These are phyloP conservation scores for Auriscalpium vulgare DNA, from an alignment of 768 basidiomycete species.

Conservation along the genomic window DNA sequence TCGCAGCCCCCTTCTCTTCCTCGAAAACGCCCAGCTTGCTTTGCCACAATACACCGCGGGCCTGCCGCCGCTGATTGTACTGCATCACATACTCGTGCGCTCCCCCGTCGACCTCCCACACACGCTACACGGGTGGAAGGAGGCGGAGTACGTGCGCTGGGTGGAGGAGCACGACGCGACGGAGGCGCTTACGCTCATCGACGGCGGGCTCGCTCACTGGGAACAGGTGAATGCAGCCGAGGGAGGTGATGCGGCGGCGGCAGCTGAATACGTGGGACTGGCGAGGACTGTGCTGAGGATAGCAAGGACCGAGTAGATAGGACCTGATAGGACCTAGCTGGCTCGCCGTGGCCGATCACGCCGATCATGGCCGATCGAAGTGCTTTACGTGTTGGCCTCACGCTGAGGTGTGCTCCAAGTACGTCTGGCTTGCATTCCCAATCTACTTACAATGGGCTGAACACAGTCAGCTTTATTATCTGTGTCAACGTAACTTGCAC, in stretches of 20 bases:
- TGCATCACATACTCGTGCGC: conserved; percentile 89
- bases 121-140: conserved; percentile 86
- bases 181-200: conserved; percentile 76
- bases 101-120: conserved; percentile 85
- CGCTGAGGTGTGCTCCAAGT: too few species aligned
- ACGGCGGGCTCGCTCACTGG: conserved; percentile 72
- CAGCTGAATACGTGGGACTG: conserved; percentile 56
- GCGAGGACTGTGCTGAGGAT: conserved; percentile 58
- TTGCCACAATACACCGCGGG: conserved; percentile 61
- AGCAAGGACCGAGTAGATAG: conserved; percentile 21
- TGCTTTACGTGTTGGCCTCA: too few species aligned
- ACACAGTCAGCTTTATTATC: too few species aligned
- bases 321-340: too few species aligned
- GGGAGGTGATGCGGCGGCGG: conserved; percentile 36
- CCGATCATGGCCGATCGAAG: too few species aligned
- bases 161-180: conserved; percentile 81
- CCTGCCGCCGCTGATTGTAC: conserved; percentile 78
- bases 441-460: too few species aligned
- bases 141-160: conserved; percentile 95
- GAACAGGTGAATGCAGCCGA: conserved; percentile 61
- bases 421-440: too few species aligned
- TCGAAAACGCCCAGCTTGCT: conserved; percentile 68
- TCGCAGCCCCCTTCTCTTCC: conserved; percentile 76
- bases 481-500: too few species aligned
- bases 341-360: too few species aligned